Conservation (phyloP, 2,329 filamentous ascomycete genomes). For the Colletotrichum acutatum region DNA sequence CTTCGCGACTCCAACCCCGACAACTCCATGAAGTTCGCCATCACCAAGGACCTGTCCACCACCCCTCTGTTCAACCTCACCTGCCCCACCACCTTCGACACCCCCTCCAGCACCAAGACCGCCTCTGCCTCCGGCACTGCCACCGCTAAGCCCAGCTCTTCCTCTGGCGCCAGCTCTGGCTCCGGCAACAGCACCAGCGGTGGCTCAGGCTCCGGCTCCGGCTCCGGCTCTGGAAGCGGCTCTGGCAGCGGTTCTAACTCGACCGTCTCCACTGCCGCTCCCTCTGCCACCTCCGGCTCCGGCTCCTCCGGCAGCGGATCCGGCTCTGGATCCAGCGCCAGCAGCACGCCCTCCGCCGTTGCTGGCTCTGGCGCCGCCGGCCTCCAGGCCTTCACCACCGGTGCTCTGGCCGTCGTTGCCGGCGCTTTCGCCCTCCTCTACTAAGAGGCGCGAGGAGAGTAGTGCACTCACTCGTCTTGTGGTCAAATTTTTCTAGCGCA, state of each 20-base stretch:
- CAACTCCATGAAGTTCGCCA: slow-evolving; percentile 68
- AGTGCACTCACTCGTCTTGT: not conserved
- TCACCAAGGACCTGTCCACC: slow-evolving; percentile 64
- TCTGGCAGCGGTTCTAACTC: slow-evolving; percentile 35
- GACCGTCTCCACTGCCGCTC: slow-evolving; percentile 25
- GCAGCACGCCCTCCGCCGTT: slow-evolving; percentile 20
- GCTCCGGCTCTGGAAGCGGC: slow-evolving; percentile 19
- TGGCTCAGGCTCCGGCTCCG: slow-evolving; percentile 7
- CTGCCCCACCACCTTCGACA: slow-evolving; percentile 58
- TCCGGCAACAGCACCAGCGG: not conserved
- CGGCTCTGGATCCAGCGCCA: slow-evolving; percentile 31
- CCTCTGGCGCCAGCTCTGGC: slow-evolving; percentile 35
- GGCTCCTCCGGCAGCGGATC: slow-evolving; percentile 36
- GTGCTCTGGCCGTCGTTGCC: slow-evolving; percentile 34
- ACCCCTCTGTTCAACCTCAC: slow-evolving; percentile 63
- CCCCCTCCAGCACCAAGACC: slow-evolving; percentile 41
- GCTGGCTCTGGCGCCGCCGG: slow-evolving; percentile 19
- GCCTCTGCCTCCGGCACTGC: slow-evolving; percentile 36
- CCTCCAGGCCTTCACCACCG: slow-evolving; percentile 33
- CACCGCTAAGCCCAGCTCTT: slow-evolving; percentile 30
- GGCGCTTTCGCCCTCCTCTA: slow-evolving; percentile 37
- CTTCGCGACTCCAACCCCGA: slow-evolving; percentile 70
- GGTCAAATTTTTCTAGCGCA: slow-evolving; percentile 27
- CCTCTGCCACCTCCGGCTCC: slow-evolving; percentile 23
- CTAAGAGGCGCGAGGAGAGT: slow-evolving; percentile 2